Base-by-base conservation (phyloP, 495 filamentous ascomycete species). In the Xylaria telfairii region DNA sequence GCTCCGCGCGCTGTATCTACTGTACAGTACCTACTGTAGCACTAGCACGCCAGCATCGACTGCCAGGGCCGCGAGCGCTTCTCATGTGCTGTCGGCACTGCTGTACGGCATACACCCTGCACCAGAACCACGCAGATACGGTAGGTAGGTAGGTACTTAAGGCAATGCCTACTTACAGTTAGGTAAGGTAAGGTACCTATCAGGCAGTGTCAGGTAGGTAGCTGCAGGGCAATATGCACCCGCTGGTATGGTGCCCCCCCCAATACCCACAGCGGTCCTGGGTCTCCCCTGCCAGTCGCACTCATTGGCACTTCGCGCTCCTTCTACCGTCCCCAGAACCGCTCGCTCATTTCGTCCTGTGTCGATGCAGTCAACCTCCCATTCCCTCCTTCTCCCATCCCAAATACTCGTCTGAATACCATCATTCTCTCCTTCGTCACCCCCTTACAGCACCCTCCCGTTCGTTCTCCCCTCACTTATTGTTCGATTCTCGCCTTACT, bases 381-480 rank as follows among this genome's bases (percentile, higher is more conserved):
- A 71, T 73, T 74, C 78, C 73, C 75, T 71, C 78, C 72, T 74
- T 78, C 70, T 77, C 71, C 80, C 74, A 74, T 74, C 76, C 69
- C 74, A 71, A 73, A 70, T 78, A 73, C 74, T 65, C 72, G 68
- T 77, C 76, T 80, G 75, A 81, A 79, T 80, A 75, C 72, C 79
- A 80, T 83, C 81, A 78, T 78, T 79, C 75, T 74, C 76, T 80
- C 79, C 80, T 77, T 80, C 77, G 75, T 67, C 75, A 54, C 70
- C 69, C 73, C 64, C 56, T n/a, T 70, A 74, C 73, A 71, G 65
- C 72, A 71, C 73, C 75, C 73, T 77, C 74, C 69, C 71, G 66
- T 76, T 77, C 73, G 74, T 75, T 74, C 71, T 75, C 56, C 28
- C 71, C 72, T 72, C 74, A 62, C 68, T 69, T 72, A 66, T 70